Percentiles rank a stretch among this genome's conserved stretches.
phyloP scores from a whole-genome alignment of 1,284 basidiomycete species.

The Inonotus hispidus region DNA sequence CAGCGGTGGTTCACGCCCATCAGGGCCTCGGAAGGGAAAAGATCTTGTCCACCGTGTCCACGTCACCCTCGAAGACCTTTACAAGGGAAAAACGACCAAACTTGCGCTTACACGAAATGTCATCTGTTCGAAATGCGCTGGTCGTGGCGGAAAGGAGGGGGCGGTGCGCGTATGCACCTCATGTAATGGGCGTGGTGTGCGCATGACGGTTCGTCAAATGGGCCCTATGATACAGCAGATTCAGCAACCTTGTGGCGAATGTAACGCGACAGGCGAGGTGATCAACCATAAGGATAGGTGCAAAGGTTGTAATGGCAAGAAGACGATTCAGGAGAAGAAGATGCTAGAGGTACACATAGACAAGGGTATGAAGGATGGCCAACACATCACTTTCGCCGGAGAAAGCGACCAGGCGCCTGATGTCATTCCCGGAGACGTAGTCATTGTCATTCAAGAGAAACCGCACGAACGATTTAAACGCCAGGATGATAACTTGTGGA shows the following conservation, averaged over 20 bases:
- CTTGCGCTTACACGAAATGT: conserved; percentile 95
- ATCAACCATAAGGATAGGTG: conserved; percentile 95
- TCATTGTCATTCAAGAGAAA: conserved; percentile 97
- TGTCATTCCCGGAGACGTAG: conserved; percentile 90
- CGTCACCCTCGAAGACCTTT: conserved; percentile 95
- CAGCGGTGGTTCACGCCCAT: conserved; percentile 59
- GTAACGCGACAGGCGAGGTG: conserved; percentile 86
- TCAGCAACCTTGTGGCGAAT: conserved; percentile 93
- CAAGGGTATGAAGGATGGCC: conserved; percentile 98
- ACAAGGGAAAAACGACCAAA: conserved; percentile 98
- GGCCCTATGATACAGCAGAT: conserved; percentile 99
- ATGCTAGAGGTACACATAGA: conserved; percentile 98
- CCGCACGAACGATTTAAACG: conserved; percentile 89
- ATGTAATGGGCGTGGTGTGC: conserved; percentile 91
- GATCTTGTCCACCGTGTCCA: conserved; percentile 97
- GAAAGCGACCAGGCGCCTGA: conserved; percentile 96
- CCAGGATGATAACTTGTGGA: conserved; percentile 89
- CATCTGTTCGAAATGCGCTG: conserved; percentile 90
- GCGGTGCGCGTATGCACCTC: conserved; percentile 77
- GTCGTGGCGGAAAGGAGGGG: conserved; percentile 97
- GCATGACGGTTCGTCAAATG: conserved; percentile 90
- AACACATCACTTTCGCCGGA: conserved; percentile 91
- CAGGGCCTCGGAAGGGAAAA: conserved; percentile 94
- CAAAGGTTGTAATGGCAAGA: conserved; percentile 93
- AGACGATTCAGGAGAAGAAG: conserved; percentile 93